Evolutionary conservation across 2,329 filamentous ascomycete genomes (phyloP), one percentile per base, ranked within the genome.

Genomic region (Verticillium tricorpus): DNA sequence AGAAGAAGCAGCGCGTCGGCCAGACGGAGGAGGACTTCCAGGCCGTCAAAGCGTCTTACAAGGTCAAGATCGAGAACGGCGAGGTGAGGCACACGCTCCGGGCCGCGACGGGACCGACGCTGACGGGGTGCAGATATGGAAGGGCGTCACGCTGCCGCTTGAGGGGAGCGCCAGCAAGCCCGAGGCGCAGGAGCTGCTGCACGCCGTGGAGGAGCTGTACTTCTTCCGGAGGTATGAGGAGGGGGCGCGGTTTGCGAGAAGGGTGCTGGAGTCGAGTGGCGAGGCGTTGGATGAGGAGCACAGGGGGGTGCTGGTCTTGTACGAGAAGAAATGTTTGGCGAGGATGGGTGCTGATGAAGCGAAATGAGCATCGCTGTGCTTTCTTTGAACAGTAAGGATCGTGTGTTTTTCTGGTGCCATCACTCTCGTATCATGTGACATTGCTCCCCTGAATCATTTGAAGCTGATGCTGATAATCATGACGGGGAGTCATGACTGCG

Each of bases 121-220:
- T 12, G 45, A 52, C 19, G 17, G 5, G 19, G 19, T 52, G 11
- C 60, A 85, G 82, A 76, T 85, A 28, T 73, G 76, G 69, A 72
- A 78, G 54, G 73, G 70, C 0, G 70, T 84, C 39, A 62, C 68
- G 6, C 66, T 84, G 2, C 82, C 82, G 0, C 65, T 82, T 4
- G 34, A 34, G 32, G 62, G 45, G 8, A 63, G 57, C 35, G 69
- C 77, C 4, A 72, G 75, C 35, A 86, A 85, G 67, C 77, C 77
- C 52, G 75, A 79, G 37, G 73, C 77, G 1, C 82, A 85, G 65
- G 77, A 81, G n/a, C 66, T 83, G 11, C 62, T 85, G 22, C 82
- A 86, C 67, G 84, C 83, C 0, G 80, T 83, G 8, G 83, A 86
- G 68, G 84, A 86, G 70, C 74, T 86, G 55, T 86, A 86, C 67